Percentiles rank a stretch among this genome's conserved stretches.
phyloP scores from a whole-genome alignment of 345 rosid species.

The Turritis glabra region DNA sequence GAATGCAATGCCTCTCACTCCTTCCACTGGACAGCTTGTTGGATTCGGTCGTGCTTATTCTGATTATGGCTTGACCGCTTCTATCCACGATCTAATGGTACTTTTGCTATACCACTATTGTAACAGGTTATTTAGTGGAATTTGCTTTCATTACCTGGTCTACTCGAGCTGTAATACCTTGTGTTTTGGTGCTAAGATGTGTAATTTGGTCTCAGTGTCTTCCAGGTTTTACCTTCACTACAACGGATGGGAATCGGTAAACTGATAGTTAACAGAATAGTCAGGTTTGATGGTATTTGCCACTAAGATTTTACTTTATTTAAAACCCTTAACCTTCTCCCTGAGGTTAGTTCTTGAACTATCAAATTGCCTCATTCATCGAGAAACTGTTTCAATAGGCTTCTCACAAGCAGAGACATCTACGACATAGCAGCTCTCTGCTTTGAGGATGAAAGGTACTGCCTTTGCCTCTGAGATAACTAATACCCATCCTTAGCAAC shows the following conservation, averaged over 20 bases:
- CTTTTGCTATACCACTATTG: neutral
- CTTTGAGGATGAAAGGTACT: slow-evolving; percentile 69
- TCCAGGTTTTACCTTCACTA: slow-evolving; percentile 76
- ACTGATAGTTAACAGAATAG: slow-evolving; percentile 66
- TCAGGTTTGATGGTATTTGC: slow-evolving; percentile 51
- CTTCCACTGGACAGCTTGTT: slow-evolving; percentile 58
- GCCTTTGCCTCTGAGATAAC: neutral
- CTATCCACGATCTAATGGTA: slow-evolving; percentile 83
- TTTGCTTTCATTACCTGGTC: slow-evolving; percentile 6
- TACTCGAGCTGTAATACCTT: neutral
- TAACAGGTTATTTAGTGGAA: slow-evolving; percentile 1
- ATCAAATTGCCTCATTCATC: neutral
- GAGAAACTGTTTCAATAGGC: slow-evolving; percentile 45
- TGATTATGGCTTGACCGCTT: slow-evolving; percentile 79
- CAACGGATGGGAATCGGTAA: slow-evolving; percentile 76
- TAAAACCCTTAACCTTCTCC: neutral
- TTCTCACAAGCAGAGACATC: slow-evolving; percentile 63
- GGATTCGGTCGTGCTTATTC: slow-evolving; percentile 91
- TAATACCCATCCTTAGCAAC: neutral
- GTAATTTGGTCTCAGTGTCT: slow-evolving; percentile 49
- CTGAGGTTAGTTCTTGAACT: neutral
- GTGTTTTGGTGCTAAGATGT: slow-evolving; percentile 27
- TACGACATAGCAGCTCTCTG: slow-evolving; percentile 91
- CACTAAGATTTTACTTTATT: neutral
- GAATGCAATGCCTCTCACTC: slow-evolving; percentile 49